Conservation (phyloP, 768 basidiomycete genomes). For the Suillus cothurnatus region DNA sequence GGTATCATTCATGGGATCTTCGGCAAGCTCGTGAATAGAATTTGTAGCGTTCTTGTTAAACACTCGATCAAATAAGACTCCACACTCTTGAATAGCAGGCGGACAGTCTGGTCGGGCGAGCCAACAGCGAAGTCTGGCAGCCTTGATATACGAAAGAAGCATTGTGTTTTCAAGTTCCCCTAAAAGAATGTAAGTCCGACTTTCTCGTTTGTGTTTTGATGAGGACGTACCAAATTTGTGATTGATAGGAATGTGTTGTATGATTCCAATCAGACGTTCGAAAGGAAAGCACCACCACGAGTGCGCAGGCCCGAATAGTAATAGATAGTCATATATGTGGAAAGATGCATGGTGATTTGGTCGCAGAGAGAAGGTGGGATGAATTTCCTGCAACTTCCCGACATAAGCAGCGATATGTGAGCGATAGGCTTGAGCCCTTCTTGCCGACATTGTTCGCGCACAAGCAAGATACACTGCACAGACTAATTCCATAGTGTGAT, state of each 20-base stretch:
- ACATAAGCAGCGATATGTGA: slow-evolving; percentile 20
- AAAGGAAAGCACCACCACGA: slow-evolving; percentile 44
- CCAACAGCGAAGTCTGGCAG: slow-evolving; percentile 17
- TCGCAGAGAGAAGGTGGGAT: slow-evolving; percentile 16
- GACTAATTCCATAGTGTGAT: slow-evolving; percentile 35
- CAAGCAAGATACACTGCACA: slow-evolving; percentile 24
- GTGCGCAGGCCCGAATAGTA: slow-evolving; percentile 37
- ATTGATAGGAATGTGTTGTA: slow-evolving; percentile 38
- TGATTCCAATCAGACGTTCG: slow-evolving; percentile 37
- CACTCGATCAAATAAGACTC: slow-evolving; percentile 7
- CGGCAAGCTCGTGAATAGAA: background rate
- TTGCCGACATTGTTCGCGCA: slow-evolving; percentile 13
- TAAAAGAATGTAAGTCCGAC: background rate
- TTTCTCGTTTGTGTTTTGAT: slow-evolving; percentile 14
- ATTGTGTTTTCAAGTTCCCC: slow-evolving; percentile 15
- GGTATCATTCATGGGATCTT: background rate
- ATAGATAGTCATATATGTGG: slow-evolving; percentile 35
- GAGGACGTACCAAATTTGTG: slow-evolving; percentile 25
- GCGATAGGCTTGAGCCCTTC: slow-evolving; percentile 13
- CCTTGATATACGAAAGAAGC: slow-evolving; percentile 17
- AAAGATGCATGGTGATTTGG: slow-evolving; percentile 36
- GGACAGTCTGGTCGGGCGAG: slow-evolving; percentile 10
- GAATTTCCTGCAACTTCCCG: slow-evolving; percentile 18
- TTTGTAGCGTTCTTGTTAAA: background rate
- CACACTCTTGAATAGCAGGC: slow-evolving; percentile 11